phyloP scores from a whole-genome alignment of 1,284 basidiomycete genomes.

The Ustilago cynodontis region DNA sequence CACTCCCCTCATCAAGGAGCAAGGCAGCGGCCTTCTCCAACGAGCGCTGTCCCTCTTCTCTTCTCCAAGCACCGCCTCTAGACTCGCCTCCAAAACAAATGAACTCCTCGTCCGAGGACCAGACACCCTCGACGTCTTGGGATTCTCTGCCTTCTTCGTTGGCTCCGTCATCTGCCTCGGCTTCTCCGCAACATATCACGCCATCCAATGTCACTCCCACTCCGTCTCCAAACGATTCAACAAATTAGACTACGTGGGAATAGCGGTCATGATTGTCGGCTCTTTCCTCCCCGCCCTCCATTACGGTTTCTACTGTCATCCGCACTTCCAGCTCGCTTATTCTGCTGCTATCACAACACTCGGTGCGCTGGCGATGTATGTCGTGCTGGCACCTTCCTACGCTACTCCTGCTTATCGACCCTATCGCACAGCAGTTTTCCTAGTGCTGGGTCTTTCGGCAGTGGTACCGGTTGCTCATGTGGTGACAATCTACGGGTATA shows the following conservation, averaged over 20 bases:
- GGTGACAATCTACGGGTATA: slow-evolving; percentile 72
- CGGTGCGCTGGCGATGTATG: slow-evolving; percentile 79
- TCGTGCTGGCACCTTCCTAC: slow-evolving; percentile 84
- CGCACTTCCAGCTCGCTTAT: slow-evolving; percentile 55
- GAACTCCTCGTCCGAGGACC: slow-evolving; percentile 66
- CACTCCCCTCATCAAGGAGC: background rate
- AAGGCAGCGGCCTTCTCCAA: slow-evolving; percentile 1
- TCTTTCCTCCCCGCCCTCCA: slow-evolving; percentile 75
- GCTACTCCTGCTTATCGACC: slow-evolving; percentile 80
- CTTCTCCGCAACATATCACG: slow-evolving; percentile 83
- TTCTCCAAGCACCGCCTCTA: background rate
- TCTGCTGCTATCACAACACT: slow-evolving; percentile 73
- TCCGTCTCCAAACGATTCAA: slow-evolving; percentile 72
- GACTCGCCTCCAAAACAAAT: slow-evolving; percentile 1
- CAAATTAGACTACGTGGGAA: slow-evolving; percentile 72
- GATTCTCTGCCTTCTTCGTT: slow-evolving; percentile 79
- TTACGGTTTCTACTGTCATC: slow-evolving; percentile 68
- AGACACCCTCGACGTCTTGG: slow-evolving; percentile 77
- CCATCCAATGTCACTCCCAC: slow-evolving; percentile 80
- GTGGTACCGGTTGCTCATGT: slow-evolving; percentile 80
- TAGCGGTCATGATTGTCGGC: slow-evolving; percentile 77
- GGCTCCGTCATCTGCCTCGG: slow-evolving; percentile 81
- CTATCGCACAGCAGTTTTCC: slow-evolving; percentile 83
- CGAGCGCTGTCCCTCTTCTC: slow-evolving; percentile 14
- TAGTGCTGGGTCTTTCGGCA: slow-evolving; percentile 81